phyloP scores from a whole-genome alignment of 805 yeast species.

The Candida piceae region DNA sequence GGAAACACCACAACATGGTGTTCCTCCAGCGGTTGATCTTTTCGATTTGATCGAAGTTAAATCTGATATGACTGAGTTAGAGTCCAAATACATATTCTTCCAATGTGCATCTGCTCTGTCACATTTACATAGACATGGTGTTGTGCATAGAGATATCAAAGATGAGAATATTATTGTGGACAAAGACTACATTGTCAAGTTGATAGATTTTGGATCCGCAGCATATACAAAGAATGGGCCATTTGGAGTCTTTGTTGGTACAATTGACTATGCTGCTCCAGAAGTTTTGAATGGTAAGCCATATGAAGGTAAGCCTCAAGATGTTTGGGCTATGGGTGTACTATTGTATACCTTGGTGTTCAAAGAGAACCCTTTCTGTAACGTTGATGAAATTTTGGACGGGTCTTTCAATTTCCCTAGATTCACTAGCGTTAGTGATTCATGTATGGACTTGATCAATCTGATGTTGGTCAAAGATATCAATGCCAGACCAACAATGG shows the following conservation, averaged over 20 bases:
- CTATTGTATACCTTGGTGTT: constrained; percentile 82
- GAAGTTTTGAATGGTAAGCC: constrained; percentile 87
- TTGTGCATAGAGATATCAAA: constrained; percentile 90
- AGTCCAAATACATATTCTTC: constrained; percentile 69
- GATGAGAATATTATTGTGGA: constrained; percentile 93
- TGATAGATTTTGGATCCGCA: constrained; percentile 94
- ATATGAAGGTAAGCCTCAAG: constrained; percentile 91
- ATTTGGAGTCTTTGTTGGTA: constrained; percentile 95
- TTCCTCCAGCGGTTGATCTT: constrained; percentile 85
- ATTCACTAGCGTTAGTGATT: constrained; percentile 48
- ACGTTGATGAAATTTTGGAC: constrained; percentile 92
- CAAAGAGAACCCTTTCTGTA: constrained; percentile 93
- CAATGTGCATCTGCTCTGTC: constrained; percentile 76
- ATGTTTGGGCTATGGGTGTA: constrained; percentile 95
- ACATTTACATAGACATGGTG: constrained; percentile 80
- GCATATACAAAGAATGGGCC: constrained; percentile 90
- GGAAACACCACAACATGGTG: constrained; percentile 88
- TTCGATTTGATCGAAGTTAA: constrained; percentile 89
- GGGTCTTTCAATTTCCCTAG: constrained; percentile 74
- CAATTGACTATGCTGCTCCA: constrained; percentile 96
- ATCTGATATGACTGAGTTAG: constrained; percentile 72
- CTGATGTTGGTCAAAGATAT: constrained; percentile 67
- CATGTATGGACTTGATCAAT: constrained; percentile 55
- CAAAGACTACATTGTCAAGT: constrained; percentile 69
- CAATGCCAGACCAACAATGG: constrained; percentile 64